These are phyloP conservation scores for Suhomyces bribrorum DNA, from an alignment of 1,139 yeast species.

Conservation along the genomic window DNA sequence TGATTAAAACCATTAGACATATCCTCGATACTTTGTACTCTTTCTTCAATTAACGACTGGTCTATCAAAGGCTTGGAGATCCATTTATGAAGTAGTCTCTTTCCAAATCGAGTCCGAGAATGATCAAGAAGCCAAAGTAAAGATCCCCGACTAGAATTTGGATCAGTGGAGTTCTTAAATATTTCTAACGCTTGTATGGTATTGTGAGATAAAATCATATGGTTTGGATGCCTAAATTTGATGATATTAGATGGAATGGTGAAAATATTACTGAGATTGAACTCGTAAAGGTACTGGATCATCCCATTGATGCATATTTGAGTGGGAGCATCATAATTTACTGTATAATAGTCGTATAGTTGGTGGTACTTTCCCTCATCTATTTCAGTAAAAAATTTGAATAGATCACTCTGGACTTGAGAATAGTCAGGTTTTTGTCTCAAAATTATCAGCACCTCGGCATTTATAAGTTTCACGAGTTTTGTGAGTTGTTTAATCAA, in stretches of 20 bases:
- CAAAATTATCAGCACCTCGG: slow-evolving; percentile 17
- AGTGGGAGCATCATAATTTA: slow-evolving; percentile 25
- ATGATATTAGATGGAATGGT: slow-evolving; percentile 51
- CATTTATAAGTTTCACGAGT: slow-evolving; percentile 19
- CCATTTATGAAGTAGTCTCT: slow-evolving; percentile 69
- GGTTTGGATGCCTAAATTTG: slow-evolving; percentile 51
- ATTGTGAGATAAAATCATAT: slow-evolving; percentile 69
- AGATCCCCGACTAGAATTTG: slow-evolving; percentile 59
- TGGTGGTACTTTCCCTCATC: slow-evolving; percentile 16
- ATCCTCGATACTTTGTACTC: slow-evolving; percentile 67
- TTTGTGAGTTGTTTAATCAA: slow-evolving; percentile 31
- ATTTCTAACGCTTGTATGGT: slow-evolving; percentile 74
- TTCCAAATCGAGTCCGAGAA: slow-evolving; percentile 77
- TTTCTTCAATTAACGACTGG: slow-evolving; percentile 50
- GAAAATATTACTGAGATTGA: slow-evolving; percentile 59
- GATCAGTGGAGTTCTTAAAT: slow-evolving; percentile 62
- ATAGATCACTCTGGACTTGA: slow-evolving; percentile 13
- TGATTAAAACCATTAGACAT: slow-evolving; percentile 48
- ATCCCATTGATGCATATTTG: slow-evolving; percentile 51
- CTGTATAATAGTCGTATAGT: slow-evolving; percentile 27
- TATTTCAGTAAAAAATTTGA: slow-evolving; percentile 15
- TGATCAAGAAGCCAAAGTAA: slow-evolving; percentile 78
- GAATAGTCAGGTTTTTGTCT: slow-evolving; percentile 3
- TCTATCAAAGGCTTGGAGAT: slow-evolving; percentile 67
- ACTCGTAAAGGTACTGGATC: slow-evolving; percentile 58